Conservation (phyloP, 75 land plant species). For the Cryptomeria japonica region DNA sequence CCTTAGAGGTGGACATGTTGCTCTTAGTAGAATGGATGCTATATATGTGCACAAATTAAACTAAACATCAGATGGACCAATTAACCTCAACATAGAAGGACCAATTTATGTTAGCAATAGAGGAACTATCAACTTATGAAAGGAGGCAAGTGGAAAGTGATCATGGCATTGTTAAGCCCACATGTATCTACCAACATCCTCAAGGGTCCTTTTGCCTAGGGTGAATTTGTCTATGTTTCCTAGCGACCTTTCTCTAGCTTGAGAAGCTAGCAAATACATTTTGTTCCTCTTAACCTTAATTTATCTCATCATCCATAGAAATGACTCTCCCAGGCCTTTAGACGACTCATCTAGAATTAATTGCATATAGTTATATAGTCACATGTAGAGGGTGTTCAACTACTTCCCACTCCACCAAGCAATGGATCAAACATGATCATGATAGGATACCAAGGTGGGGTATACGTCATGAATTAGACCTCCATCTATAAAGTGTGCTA, state of each 20-base stretch:
- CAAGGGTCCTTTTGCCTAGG: background rate
- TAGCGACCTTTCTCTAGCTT: background rate
- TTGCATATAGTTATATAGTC: background rate
- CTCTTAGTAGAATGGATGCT: background rate
- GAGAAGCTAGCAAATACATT: background rate
- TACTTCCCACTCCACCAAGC: background rate
- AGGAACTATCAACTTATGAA: background rate
- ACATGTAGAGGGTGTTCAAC: background rate
- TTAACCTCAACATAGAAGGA: background rate
- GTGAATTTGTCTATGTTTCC: background rate
- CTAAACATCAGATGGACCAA: background rate
- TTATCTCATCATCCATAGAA: background rate
- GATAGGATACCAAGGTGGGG: background rate
- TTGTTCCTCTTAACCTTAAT: background rate
- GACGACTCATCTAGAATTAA: background rate
- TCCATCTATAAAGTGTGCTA: background rate
- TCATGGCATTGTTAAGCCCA: background rate
- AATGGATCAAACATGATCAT: background rate
- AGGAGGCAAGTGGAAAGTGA: background rate
- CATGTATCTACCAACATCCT: background rate
- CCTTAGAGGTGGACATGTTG: background rate
- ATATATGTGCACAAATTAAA: too few species aligned
- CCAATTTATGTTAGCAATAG: background rate
- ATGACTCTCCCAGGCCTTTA: background rate
- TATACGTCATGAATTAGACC: background rate